These are phyloP conservation scores for Debaryomyces fabryi DNA, from an alignment of 1,139 yeast species.

Conservation along the genomic window DNA sequence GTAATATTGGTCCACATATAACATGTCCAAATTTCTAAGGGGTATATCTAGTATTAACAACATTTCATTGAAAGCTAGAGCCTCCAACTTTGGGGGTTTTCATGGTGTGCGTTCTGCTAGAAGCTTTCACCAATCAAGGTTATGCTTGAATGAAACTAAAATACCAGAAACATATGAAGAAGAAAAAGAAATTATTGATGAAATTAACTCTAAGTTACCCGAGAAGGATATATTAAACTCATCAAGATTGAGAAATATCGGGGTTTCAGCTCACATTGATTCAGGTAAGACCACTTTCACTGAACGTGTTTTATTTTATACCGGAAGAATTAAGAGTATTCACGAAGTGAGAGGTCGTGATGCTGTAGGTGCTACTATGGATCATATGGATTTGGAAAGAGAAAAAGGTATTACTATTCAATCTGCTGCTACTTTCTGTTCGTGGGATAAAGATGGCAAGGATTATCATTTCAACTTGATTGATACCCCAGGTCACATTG, in stretches of 20 bases:
- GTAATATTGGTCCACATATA: not conserved
- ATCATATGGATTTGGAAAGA: slow-evolving; percentile 90
- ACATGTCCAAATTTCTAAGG: slow-evolving; percentile 17
- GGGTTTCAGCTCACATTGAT: slow-evolving; percentile 93
- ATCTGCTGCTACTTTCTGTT: slow-evolving; percentile 97
- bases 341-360: slow-evolving; percentile 99
- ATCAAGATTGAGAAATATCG: slow-evolving; percentile 80
- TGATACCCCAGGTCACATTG: slow-evolving; percentile 98
- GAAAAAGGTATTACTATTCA: slow-evolving; percentile 97
- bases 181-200: slow-evolving; percentile 68
- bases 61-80: slow-evolving; percentile 6
- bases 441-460: slow-evolving; percentile 78
- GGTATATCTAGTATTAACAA: slow-evolving; percentile 9
- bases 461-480: slow-evolving; percentile 88
- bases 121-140: slow-evolving; percentile 16
- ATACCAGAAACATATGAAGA: slow-evolving; percentile 62
- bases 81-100: not conserved
- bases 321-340: slow-evolving; percentile 96
- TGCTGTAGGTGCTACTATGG: slow-evolving; percentile 97
- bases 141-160: slow-evolving; percentile 16
- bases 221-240: slow-evolving; percentile 61
- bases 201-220: slow-evolving; percentile 53
- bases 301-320: slow-evolving; percentile 92
- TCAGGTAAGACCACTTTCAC: slow-evolving; percentile 89
- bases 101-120: slow-evolving; percentile 1